phyloP scores from a whole-genome alignment of 1,284 basidiomycete genomes.

The Heterobasidion parviporum region DNA sequence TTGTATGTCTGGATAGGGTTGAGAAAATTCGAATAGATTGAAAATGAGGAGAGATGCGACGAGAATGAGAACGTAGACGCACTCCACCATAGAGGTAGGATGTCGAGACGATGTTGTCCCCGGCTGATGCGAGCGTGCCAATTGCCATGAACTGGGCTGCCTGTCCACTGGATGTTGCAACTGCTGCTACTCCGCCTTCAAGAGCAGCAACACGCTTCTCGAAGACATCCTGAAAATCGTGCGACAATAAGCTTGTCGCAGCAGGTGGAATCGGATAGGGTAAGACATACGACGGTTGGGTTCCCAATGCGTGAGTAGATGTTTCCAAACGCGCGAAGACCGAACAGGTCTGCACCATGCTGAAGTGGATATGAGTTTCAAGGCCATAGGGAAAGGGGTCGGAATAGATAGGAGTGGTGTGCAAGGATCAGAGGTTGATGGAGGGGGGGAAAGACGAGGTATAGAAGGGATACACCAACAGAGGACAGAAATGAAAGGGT shows the following conservation, averaged over 20 bases:
- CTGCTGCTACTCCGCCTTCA: constrained; percentile 75
- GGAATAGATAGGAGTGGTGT: not conserved
- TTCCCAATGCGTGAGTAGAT: constrained; percentile 79
- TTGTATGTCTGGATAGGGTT: constrained; percentile 60
- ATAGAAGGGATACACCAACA: not conserved
- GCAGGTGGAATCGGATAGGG: not conserved
- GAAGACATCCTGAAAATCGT: constrained; percentile 56
- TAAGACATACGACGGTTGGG: constrained; percentile 63
- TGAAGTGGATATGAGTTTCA: constrained; percentile 17
- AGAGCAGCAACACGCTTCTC: constrained; percentile 80
- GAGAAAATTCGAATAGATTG: not conserved
- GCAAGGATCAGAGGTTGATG: not conserved
- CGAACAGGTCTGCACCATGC: constrained; percentile 83
- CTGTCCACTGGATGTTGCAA: constrained; percentile 76
- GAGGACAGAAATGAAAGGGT: not conserved
- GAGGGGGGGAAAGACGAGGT: too few species aligned
- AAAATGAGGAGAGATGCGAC: not conserved
- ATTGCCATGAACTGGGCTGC: constrained; percentile 79
- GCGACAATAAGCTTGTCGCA: not conserved
- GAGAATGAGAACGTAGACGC: constrained; percentile 15
- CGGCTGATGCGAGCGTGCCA: constrained; percentile 43
- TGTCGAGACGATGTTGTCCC: constrained; percentile 23
- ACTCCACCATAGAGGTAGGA: constrained; percentile 65
- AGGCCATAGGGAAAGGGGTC: not conserved
- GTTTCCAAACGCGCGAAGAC: constrained; percentile 62